These are phyloP conservation scores for Hanseniaspora thailandica DNA, from an alignment of 805 yeast species.

Conservation along the genomic window DNA sequence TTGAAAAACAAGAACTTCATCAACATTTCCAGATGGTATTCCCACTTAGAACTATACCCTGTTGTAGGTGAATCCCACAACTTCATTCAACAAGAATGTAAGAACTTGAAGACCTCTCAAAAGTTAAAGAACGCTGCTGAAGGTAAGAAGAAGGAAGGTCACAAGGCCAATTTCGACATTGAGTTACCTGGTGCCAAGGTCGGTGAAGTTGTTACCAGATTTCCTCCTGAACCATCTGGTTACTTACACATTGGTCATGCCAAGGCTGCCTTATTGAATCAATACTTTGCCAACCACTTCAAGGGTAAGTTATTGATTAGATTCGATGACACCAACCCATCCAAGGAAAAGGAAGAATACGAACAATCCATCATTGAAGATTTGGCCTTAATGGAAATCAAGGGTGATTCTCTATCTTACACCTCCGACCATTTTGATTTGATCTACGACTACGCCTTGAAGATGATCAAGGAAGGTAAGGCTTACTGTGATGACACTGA, in stretches of 20 bases:
- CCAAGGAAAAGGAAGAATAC: conserved; percentile 90
- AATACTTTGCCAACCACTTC: conserved; percentile 90
- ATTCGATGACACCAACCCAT: conserved; percentile 96
- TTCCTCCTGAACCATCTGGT: conserved; percentile 99
- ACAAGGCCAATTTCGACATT: conserved; percentile 91
- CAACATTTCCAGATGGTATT: conserved; percentile 91
- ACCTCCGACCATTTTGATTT: conserved; percentile 87
- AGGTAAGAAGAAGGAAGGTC: conserved; percentile 56
- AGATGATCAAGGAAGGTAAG: conserved; percentile 86
- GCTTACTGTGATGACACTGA: conserved; percentile 98
- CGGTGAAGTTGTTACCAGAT: conserved; percentile 95
- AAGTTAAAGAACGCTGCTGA: conserved; percentile 21
- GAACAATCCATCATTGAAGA: conserved; percentile 92
- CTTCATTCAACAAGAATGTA: conserved; percentile 56
- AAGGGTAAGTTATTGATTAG: conserved; percentile 93
- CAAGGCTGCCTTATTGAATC: conserved; percentile 92
- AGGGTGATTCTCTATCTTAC: conserved; percentile 77
- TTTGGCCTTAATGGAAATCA: conserved; percentile 76
- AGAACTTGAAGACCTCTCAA: conserved; percentile 56
- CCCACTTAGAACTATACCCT: conserved; percentile 53
- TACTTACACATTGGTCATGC: conserved; percentile 97
- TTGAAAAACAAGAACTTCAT: conserved; percentile 72
- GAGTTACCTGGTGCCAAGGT: conserved; percentile 81
- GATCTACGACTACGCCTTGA: conserved; percentile 78
- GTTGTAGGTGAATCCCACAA: conserved; percentile 62